Evolutionary conservation across 164 flowering plant genomes (phyloP), one percentile per base, ranked within the genome.

Genomic region (Buxus sempervirens): DNA sequence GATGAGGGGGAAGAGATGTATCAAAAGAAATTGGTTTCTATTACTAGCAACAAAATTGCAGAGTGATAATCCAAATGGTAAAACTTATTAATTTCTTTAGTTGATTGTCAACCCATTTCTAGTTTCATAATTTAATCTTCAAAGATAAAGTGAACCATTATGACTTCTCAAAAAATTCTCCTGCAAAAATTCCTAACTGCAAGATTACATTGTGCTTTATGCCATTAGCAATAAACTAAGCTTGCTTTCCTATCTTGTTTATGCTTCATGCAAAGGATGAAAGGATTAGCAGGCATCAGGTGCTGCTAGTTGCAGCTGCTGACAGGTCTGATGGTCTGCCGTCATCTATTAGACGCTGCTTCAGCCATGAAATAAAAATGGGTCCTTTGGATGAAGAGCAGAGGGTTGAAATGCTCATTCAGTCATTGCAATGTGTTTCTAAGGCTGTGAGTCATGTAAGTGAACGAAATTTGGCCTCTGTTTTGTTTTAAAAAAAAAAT

Each of bases 321-420:
- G 91, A 88, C 58, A 84, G 79, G 71, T 72, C 83, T 71, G 96
- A 91, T 75, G 96, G 96, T 66, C 76, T 94, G 61, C 90, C 96
- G 51, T 77, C 93, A 54, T 69, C 84, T 60, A 85, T 94, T 57
- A 85, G 97, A 66, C 92, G 96, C 66, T 91, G 96, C 83, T 94
- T 91, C 79, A 94, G 90, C 76, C 96, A 95, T 79, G 98, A 95
- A 80, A 72, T 91, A 68, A 83, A 79, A 60, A 85, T 95, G 84
- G 86, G 85, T 57, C 78, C 90, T 63, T 73, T 91, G 69, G 84
- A 75, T 80, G 97, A 90, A 79, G 88, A 91, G 69, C 93, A 94
- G 70, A 89, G 97, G 74, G 71, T 70, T 77, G 82, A 84, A 77
- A 80, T 94, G 91, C 75, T 91, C 65, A 75, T 86, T 15, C 88